Evolutionary conservation across 164 flowering plant genomes (phyloP).

Genomic region (Vitis amurensis): DNA sequence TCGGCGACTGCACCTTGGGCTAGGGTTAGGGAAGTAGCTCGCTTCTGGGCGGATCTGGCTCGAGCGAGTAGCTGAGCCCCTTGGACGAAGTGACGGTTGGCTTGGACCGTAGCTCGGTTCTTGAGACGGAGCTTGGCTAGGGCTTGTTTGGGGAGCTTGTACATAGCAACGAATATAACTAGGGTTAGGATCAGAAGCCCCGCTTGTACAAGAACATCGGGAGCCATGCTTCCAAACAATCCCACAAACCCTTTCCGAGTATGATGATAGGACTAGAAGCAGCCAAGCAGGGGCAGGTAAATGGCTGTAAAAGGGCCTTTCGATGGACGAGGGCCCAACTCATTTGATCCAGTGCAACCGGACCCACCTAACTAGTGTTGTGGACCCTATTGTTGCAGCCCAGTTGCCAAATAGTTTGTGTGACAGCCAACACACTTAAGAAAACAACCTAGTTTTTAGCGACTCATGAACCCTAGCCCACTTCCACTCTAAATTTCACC

Average conservation of each 20-base stretch:
- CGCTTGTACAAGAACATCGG: conserved; percentile 15
- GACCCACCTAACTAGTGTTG: too few relatives aligned
- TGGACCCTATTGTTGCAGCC: too few relatives aligned
- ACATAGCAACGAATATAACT: conserved; percentile 17
- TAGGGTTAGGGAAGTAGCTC: conserved; percentile 13
- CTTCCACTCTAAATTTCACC: too few relatives aligned
- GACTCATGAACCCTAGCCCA: too few relatives aligned
- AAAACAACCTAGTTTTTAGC: too few relatives aligned
- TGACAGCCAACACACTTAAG: too few relatives aligned
- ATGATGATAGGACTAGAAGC: too few relatives aligned
- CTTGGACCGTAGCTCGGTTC: conserved; percentile 25
- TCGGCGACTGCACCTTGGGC: conserved; percentile 35
- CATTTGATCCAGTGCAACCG: too few relatives aligned
- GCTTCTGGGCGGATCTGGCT: conserved; percentile 28
- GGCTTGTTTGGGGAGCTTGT: conserved; percentile 19
- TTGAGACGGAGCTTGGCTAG: conserved; percentile 29
- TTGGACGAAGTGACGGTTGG: conserved; percentile 41
- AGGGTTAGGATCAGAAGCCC: conserved; percentile 27
- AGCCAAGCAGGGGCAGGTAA: too few relatives aligned
- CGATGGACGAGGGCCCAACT: too few relatives aligned
- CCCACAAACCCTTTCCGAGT: background rate
- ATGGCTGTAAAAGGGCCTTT: too few relatives aligned
- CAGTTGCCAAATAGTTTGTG: too few relatives aligned
- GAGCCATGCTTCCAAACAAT: conserved; percentile 6
- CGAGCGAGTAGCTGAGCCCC: conserved; percentile 43